Percentiles rank a stretch among this genome's conserved stretches.
Evolutionary conservation across 2,329 filamentous ascomycete genomes (phyloP).

Genomic region (Neonectria magnoliae): DNA sequence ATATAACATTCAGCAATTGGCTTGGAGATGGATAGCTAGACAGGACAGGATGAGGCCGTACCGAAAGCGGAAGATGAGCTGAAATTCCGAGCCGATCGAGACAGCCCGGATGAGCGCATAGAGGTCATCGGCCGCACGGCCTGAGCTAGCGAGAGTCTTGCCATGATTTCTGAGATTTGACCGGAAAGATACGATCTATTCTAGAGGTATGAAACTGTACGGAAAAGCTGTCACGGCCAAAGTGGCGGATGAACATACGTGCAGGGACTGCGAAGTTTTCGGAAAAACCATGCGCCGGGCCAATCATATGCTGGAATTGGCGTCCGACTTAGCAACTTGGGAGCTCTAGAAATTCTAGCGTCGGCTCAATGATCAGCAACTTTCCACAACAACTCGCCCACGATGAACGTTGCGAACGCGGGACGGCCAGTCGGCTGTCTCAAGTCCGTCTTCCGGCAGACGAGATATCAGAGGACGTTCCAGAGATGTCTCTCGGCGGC

Average conservation of each 20-base stretch:
- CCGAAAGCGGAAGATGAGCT: slow-evolving; percentile 44
- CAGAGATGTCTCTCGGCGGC: slow-evolving; percentile 59
- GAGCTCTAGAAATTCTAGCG: slow-evolving; percentile 43
- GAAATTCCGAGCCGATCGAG: slow-evolving; percentile 38
- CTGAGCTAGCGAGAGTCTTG: slow-evolving; percentile 37
- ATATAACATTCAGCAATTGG: slow-evolving; percentile 22
- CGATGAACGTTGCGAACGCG: slow-evolving; percentile 69
- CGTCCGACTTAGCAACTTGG: slow-evolving; percentile 21
- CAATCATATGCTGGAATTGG: slow-evolving; percentile 49
- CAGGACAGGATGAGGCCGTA: slow-evolving; percentile 31
- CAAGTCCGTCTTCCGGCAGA: slow-evolving; percentile 70
- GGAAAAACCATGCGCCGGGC: slow-evolving; percentile 47
- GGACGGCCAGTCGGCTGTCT: slow-evolving; percentile 77
- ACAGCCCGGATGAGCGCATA: slow-evolving; percentile 26
- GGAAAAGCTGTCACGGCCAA: slow-evolving; percentile 10
- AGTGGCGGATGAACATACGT: slow-evolving; percentile 27
- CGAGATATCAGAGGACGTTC: slow-evolving; percentile 59
- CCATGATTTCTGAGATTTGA: slow-evolving; percentile 27
- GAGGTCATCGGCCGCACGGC: slow-evolving; percentile 39
- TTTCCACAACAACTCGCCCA: slow-evolving; percentile 40
- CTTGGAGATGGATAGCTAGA: slow-evolving; percentile 1
- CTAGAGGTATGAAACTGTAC: slow-evolving; percentile 14
- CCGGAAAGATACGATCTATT: slow-evolving; percentile 5
- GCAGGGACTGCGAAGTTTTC: slow-evolving; percentile 30
- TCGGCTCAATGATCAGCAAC: slow-evolving; percentile 32